A percentile compares a stretch with the other conserved stretches of the same genome.
Evolutionary conservation across 768 basidiomycete genomes (phyloP).

Genomic region (Tylopilus felleus): DNA sequence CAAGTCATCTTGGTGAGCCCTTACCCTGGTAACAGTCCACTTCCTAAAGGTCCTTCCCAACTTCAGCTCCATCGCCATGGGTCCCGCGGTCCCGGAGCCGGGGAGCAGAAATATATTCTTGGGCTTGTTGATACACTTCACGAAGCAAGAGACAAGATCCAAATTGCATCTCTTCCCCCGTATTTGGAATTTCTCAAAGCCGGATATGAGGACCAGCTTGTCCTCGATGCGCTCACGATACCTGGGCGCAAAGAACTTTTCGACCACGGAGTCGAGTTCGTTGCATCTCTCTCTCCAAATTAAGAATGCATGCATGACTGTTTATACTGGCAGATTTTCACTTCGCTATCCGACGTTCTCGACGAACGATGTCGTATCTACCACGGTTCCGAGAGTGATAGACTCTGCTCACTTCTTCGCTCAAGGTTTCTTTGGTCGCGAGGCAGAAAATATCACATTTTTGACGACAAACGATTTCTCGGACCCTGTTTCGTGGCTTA

Average conservation of each 20-base stretch:
- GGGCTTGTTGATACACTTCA: slow-evolving; percentile 33
- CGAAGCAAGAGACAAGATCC: slow-evolving; percentile 19
- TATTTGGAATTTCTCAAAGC: slow-evolving; percentile 36
- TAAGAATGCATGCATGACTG: not conserved
- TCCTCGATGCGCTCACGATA: slow-evolving; percentile 35
- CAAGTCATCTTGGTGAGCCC: slow-evolving; percentile 39
- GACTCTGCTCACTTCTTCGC: slow-evolving; percentile 42
- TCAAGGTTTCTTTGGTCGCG: slow-evolving; percentile 37
- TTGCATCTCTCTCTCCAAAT: not conserved
- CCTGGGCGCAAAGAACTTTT: slow-evolving; percentile 39
- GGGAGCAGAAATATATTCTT: slow-evolving; percentile 27
- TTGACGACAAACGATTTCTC: slow-evolving; percentile 32
- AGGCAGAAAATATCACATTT: slow-evolving; percentile 22
- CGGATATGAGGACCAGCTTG: slow-evolving; percentile 34
- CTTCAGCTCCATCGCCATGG: slow-evolving; percentile 42
- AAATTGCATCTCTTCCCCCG: slow-evolving; percentile 29
- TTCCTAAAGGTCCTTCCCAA: not conserved
- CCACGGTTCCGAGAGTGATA: slow-evolving; percentile 26
- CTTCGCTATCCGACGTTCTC: slow-evolving; percentile 20
- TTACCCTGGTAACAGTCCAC: not conserved
- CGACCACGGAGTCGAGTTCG: slow-evolving; percentile 39
- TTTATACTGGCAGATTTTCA: slow-evolving; percentile 11
- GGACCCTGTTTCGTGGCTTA: slow-evolving; percentile 38
- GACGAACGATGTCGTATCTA: slow-evolving; percentile 14
- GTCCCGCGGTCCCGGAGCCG: slow-evolving; percentile 35